Evolutionary conservation across 2,329 filamentous ascomycete genomes (phyloP).

Genomic region (Cladorrhinum sp.): DNA sequence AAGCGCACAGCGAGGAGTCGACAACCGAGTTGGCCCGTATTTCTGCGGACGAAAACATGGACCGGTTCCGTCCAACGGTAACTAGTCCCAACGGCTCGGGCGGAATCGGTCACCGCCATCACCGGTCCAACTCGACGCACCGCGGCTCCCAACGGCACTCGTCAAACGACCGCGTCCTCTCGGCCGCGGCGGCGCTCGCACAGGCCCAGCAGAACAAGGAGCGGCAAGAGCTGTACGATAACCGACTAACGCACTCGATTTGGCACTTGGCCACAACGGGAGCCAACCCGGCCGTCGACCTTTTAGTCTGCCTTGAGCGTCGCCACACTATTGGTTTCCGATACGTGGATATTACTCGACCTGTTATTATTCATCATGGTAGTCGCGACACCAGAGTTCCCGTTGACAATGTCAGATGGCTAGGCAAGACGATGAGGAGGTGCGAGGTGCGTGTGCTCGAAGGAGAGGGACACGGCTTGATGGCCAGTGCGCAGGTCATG

Average conservation of each 20-base stretch:
- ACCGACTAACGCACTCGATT: conserved; percentile 83
- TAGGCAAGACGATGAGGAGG: conserved; percentile 87
- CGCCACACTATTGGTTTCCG: conserved; percentile 90
- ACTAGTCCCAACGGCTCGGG: conserved; percentile 20
- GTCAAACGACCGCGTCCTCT: conserved; percentile 36
- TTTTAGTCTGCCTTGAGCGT: conserved; percentile 88
- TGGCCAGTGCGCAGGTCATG: conserved; percentile 94
- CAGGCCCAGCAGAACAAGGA: conserved; percentile 63
- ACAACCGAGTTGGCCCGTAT: conserved; percentile 27
- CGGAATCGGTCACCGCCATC: conserved; percentile 24
- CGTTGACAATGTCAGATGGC: conserved; percentile 91
- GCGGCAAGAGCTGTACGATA: conserved; percentile 74
- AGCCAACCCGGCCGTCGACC: conserved; percentile 89
- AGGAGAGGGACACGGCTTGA: conserved; percentile 89
- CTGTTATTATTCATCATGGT: conserved; percentile 92
- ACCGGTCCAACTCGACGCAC: conserved; percentile 26
- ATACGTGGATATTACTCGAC: conserved; percentile 90
- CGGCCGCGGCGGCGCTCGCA: conserved; percentile 45
- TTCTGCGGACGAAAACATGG: conserved; percentile 44
- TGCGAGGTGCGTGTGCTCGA: conserved; percentile 90
- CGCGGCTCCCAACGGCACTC: conserved; percentile 16
- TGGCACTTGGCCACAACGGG: conserved; percentile 90
- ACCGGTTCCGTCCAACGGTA: conserved; percentile 40
- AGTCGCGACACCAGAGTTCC: conserved; percentile 87
- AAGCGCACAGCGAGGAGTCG: conserved; percentile 29